Evolutionary conservation across 2,329 filamentous ascomycete genomes (phyloP), one percentile per base, ranked within the genome.

Genomic region (Cordyceps javanica): DNA sequence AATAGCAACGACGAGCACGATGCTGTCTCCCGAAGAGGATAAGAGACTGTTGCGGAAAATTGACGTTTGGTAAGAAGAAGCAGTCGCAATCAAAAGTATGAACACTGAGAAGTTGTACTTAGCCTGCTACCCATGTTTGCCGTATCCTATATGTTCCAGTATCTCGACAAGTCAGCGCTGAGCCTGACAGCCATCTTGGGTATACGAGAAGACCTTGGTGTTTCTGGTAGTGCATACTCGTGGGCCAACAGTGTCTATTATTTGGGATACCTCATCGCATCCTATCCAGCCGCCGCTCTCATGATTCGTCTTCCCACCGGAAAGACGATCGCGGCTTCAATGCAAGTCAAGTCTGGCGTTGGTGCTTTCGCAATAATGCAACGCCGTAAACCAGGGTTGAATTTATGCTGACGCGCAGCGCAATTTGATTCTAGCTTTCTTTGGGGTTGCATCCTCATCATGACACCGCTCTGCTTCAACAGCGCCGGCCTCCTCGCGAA

Each of bases 1-100:
- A 30, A 36, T 44, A 26, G 46, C 23, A 11, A 49, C 23, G 11
- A 28, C 46, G 14, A 46, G 38, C 55, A 28, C 21, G 14, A 52
- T 28, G 8, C 36, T 57, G 26, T 51, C 48, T 14, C 48, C 55
- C 3, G 64, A 67, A 10, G 68, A 70, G 30, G 65, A 82, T 62
- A 81, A 77, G 61, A 72, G 80, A n/a, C 66, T 88, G 16, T 65
- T 87, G n/a, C 71, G 75, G 19, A 80, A 75, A 55, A 86, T 88
- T 59, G 85, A 88, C 67, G 34, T 39, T 16, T 79, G 75, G 77
- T 80, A 83, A 65, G 69, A 23, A 14, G 6, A 13, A 9, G 13
- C 5, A n/a, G 2, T 6, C 9, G 23, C 23, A 2, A 5, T 13
- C 16, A 9, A 36, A 16, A 2, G n/a, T 11, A 30, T n/a, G 3